Percentiles rank a stretch among this genome's conserved stretches.
Evolutionary conservation across 352 stramenopile genomes (phyloP).

Genomic region (Poterioochromonas sp.): DNA sequence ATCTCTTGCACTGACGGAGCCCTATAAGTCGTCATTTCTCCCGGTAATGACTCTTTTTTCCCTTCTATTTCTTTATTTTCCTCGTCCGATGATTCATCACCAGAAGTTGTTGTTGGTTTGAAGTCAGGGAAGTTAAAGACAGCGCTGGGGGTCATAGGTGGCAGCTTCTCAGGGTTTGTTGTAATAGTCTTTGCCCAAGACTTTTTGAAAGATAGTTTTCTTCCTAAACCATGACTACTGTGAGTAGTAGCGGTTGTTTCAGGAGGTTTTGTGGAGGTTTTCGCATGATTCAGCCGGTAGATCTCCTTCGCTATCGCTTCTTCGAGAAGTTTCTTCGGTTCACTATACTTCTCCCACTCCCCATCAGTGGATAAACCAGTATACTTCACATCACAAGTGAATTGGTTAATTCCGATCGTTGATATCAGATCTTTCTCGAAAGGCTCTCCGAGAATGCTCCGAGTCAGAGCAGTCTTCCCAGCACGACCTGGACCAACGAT

Average conservation of each 20-base stretch:
- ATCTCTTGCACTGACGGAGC: not conserved
- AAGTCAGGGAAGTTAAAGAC: too few relatives aligned
- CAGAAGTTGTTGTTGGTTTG: too few relatives aligned
- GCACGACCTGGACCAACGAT: not conserved
- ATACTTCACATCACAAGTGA: constrained; percentile 6
- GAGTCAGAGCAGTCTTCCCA: not conserved
- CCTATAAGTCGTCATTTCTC: too few relatives aligned
- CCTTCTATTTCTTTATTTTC: too few relatives aligned
- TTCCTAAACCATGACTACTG: too few relatives aligned
- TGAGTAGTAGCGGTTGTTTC: too few relatives aligned
- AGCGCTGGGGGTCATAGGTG: too few relatives aligned
- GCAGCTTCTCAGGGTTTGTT: too few relatives aligned
- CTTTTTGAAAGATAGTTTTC: too few relatives aligned
- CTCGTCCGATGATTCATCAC: too few relatives aligned
- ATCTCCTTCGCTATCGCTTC: not conserved
- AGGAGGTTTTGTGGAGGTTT: not conserved
- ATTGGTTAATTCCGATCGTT: not conserved
- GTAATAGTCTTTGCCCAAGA: too few relatives aligned
- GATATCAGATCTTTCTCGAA: not conserved
- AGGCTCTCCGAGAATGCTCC: not conserved
- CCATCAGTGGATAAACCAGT: not conserved
- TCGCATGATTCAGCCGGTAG: not conserved
- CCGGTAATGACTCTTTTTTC: too few relatives aligned
- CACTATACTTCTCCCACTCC: not conserved
- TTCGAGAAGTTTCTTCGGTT: not conserved